Evolutionary conservation across 2,329 filamentous ascomycete species (phyloP).

Genomic region (Ceratocystis smalleyi): DNA sequence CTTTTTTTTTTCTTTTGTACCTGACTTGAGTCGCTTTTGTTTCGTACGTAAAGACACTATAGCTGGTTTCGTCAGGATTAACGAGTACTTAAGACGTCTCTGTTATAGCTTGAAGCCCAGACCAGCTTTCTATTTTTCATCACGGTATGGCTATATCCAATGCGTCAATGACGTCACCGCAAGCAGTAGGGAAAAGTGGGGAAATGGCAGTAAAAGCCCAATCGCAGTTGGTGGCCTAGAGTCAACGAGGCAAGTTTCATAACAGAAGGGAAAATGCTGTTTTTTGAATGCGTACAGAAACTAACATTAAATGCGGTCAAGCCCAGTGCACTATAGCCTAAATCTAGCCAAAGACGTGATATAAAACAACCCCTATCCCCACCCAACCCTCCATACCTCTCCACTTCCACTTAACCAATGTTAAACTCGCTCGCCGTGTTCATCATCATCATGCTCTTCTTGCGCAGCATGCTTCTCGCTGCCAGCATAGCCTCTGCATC

Average conservation of each 20-base stretch:
- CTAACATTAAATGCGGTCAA: too few relatives aligned
- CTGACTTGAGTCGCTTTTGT: too few relatives aligned
- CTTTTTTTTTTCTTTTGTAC: not conserved
- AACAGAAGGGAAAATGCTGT: not conserved
- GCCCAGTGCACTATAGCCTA: not conserved
- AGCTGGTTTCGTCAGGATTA: not conserved
- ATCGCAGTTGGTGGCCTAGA: too few relatives aligned
- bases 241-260: too few relatives aligned
- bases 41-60: not conserved
- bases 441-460: conserved; percentile 50
- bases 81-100: not conserved
- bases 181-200: not conserved
- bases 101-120: not conserved
- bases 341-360: not conserved
- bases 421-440: conserved; percentile 53
- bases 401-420: conserved; percentile 33
- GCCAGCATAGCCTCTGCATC: conserved; percentile 28
- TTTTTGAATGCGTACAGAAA: too few relatives aligned
- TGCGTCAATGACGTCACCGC: not conserved
- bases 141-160: not conserved
- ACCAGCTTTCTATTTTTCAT: not conserved
- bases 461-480: conserved; percentile 38
- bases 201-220: not conserved
- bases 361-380: not conserved
- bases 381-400: not conserved